phyloP scores from a whole-genome alignment of 2,329 filamentous ascomycete genomes.

The Scytalidium sp. region DNA sequence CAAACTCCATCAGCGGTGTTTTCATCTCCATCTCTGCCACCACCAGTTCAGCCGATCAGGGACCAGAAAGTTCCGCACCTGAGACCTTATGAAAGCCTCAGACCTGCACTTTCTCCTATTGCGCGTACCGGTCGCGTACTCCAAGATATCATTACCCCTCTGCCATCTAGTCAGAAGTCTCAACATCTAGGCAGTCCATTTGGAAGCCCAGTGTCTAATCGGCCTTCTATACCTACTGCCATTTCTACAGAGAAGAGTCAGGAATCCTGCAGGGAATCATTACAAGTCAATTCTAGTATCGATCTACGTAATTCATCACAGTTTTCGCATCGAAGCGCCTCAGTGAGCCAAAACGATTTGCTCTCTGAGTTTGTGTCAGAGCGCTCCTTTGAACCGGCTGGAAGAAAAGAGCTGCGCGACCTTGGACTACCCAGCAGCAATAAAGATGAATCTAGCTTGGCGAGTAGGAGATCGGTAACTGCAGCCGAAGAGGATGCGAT shows the following conservation, averaged over 20 bases:
- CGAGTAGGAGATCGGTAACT: no score
- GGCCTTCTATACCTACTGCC: constrained; percentile 5
- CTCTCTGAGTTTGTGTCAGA: no score
- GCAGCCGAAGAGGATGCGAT: constrained; percentile 5
- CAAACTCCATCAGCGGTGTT: constrained; percentile 29
- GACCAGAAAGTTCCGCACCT: constrained; percentile 10
- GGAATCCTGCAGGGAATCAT: not conserved
- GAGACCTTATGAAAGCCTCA: constrained; percentile 8
- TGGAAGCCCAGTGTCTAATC: constrained; percentile 25
- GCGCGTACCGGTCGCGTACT: constrained; percentile 28
- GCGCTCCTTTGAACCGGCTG: no score
- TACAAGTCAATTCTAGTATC: not conserved
- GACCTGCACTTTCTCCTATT: constrained; percentile 23
- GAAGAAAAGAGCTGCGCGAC: no score
- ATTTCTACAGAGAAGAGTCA: not conserved
- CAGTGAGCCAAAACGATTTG: no score
- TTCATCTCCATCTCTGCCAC: constrained; percentile 29
- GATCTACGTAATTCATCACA: no score
- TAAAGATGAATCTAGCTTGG: not conserved
- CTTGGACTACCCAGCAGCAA: no score
- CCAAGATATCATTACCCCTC: constrained; percentile 27
- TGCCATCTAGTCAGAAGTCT: constrained; percentile 26
- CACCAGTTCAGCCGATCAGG: constrained; percentile 17
- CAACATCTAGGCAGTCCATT: constrained; percentile 30
- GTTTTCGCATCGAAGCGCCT: no score